Conservation (phyloP, 2,329 filamentous ascomycete genomes). For the Remersonia thermophila region DNA sequence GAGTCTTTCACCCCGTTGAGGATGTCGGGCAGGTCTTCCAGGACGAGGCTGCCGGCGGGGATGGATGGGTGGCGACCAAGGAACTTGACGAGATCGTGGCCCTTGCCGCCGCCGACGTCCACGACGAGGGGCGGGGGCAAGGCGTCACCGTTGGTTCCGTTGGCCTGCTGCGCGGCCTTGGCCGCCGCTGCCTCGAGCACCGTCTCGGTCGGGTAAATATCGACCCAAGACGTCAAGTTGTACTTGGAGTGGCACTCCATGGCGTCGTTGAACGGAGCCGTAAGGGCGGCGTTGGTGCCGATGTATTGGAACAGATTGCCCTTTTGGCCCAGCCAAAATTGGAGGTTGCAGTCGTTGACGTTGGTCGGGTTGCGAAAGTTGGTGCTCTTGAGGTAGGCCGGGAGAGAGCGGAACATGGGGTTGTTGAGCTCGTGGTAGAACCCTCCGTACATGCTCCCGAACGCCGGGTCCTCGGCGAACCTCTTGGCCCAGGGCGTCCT, state of each 20-base stretch:
- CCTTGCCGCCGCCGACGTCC: constrained; percentile 26
- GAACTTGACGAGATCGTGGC: constrained; percentile 26
- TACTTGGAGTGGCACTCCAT: constrained; percentile 28
- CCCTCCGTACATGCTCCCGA: constrained; percentile 21
- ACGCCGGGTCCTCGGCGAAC: constrained; percentile 11
- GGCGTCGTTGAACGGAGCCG: constrained; percentile 23
- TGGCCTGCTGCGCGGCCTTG: too few species aligned
- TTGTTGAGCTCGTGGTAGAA: constrained; percentile 24
- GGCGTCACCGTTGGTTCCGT: too few species aligned
- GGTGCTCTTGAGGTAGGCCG: constrained; percentile 22
- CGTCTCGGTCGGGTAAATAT: constrained; percentile 23
- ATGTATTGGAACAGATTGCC: constrained; percentile 23
- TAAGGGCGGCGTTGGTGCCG: constrained; percentile 19
- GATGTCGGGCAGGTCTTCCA: constrained; percentile 23
- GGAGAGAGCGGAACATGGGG: constrained; percentile 22
- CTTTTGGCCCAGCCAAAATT: constrained; percentile 19
- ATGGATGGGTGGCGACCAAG: constrained; percentile 17
- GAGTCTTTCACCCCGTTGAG: constrained; percentile 3
- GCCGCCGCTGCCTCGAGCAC: constrained; percentile 15
- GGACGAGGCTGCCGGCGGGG: constrained; percentile 14
- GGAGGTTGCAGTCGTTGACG: constrained; percentile 22
- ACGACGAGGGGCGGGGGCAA: constrained; percentile 22
- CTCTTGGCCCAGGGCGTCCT: constrained; percentile 20
- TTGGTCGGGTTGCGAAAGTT: constrained; percentile 25
- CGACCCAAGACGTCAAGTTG: constrained; percentile 26